Conservation (phyloP, 345 rosid species). For the Firmiana major region DNA sequence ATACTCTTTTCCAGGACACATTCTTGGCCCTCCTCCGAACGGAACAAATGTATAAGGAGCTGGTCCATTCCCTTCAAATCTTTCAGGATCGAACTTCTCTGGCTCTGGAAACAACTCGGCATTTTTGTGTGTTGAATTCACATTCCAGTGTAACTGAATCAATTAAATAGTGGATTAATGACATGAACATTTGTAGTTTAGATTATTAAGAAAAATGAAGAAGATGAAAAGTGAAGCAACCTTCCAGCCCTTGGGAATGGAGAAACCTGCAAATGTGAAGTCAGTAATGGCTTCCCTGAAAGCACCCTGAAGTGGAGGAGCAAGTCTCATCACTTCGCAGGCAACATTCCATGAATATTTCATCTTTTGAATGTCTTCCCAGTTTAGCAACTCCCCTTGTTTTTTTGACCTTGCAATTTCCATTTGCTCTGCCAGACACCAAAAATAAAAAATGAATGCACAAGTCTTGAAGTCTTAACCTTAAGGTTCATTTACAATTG, state of each 20-base stretch:
- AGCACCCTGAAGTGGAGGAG: constrained; percentile 39
- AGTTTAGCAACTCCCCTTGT: constrained; percentile 26
- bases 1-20: constrained; percentile 49
- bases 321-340: constrained; percentile 46
- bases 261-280: constrained; percentile 33
- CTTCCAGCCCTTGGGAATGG: constrained; percentile 50
- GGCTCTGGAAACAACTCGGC: constrained; percentile 38
- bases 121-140: constrained; percentile 33
- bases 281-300: constrained; percentile 37
- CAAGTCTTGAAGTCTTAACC: too few species aligned
- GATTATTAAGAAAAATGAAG: too few species aligned
- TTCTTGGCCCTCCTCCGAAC: constrained; percentile 46
- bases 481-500: too few species aligned
- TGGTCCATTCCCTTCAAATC: constrained; percentile 41
- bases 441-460: too few species aligned
- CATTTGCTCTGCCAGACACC: constrained; percentile 31
- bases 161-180: neutral
- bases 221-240: neutral
- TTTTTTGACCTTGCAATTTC: constrained; percentile 33
- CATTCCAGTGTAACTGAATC: constrained; percentile 40
- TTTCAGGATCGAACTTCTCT: constrained; percentile 36
- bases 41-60: constrained; percentile 42
- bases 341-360: constrained; percentile 47
- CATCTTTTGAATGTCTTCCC: constrained; percentile 46
- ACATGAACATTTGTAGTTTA: neutral